phyloP scores from a whole-genome alignment of 768 basidiomycete genomes.

The Leccinum fibrillosum region DNA sequence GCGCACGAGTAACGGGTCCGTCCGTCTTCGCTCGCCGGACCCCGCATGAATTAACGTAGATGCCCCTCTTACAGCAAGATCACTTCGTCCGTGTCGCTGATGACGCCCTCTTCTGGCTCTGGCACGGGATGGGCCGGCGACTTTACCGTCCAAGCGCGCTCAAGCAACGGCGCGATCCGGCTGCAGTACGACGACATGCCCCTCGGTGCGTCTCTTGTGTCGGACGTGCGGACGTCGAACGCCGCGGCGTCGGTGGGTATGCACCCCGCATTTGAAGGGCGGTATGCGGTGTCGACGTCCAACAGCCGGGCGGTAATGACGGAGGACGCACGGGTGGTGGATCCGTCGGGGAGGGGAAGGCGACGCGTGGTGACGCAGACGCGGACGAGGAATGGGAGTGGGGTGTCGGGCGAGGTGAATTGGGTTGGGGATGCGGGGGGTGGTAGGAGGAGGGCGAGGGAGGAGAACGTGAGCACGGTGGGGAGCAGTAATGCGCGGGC shows the following conservation, averaged over 20 bases:
- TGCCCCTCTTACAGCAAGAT: slow-evolving; percentile 10
- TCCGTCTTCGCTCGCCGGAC: neutral
- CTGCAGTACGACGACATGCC: slow-evolving; percentile 32
- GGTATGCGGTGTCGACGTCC: slow-evolving; percentile 31
- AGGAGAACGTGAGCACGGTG: slow-evolving; percentile 8
- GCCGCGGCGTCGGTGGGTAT: slow-evolving; percentile 22
- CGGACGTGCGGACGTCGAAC: slow-evolving; percentile 37
- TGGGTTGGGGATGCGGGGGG: slow-evolving; percentile 9
- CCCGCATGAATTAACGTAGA: neutral
- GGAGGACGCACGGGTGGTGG: slow-evolving; percentile 18
- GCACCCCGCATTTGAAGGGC: slow-evolving; percentile 39
- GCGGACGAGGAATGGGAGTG: neutral
- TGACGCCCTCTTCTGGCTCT: slow-evolving; percentile 11
- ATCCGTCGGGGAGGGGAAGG: slow-evolving; percentile 33
- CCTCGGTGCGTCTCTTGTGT: slow-evolving; percentile 25
- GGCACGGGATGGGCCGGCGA: slow-evolving; percentile 16
- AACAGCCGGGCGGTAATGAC: slow-evolving; percentile 7
- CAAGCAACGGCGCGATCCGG: slow-evolving; percentile 33
- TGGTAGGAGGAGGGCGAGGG: neutral
- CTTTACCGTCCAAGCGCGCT: slow-evolving; percentile 32
- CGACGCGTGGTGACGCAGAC: slow-evolving; percentile 20
- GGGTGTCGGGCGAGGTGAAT: slow-evolving; percentile 11
- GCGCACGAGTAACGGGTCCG: slow-evolving; percentile 23
- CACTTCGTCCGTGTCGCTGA: slow-evolving; percentile 24
- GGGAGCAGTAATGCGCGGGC: slow-evolving; percentile 24